phyloP scores from a whole-genome alignment of 257 asterid species.

The Haberlea rhodopensis region DNA sequence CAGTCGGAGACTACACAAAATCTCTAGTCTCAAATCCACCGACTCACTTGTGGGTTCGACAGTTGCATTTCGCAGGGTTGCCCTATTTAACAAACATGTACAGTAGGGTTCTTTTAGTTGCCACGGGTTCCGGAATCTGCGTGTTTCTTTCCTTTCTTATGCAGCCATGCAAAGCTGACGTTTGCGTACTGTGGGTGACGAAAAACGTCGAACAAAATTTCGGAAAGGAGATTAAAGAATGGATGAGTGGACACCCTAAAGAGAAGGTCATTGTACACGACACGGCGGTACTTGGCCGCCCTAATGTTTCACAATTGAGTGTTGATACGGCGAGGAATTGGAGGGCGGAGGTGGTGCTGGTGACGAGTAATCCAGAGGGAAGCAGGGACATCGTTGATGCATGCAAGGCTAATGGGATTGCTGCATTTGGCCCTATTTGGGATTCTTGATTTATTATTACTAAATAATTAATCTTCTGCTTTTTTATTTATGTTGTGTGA shows the following conservation, averaged over 20 bases:
- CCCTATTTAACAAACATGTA: slow-evolving; percentile 72
- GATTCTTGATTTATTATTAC: slow-evolving; percentile 37
- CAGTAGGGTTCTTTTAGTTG: slow-evolving; percentile 51
- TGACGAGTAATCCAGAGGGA: slow-evolving; percentile 73
- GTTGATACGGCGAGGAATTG: slow-evolving; percentile 48
- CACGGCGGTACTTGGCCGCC: slow-evolving; percentile 61
- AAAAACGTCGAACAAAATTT: slow-evolving; percentile 63
- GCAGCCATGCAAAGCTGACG: slow-evolving; percentile 56
- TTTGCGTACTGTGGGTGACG: slow-evolving; percentile 67
- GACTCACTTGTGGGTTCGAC: slow-evolving; percentile 60
- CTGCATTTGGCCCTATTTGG: slow-evolving; percentile 77
- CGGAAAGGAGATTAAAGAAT: slow-evolving; percentile 52
- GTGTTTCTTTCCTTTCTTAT: slow-evolving; percentile 65
- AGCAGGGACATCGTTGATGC: slow-evolving; percentile 62
- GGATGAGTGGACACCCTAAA: slow-evolving; percentile 51
- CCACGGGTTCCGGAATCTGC: slow-evolving; percentile 73
- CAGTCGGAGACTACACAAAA: slow-evolving; percentile 71
- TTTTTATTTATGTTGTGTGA: not conserved
- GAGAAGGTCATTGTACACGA: slow-evolving; percentile 61
- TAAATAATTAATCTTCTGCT: not conserved
- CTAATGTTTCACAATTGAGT: slow-evolving; percentile 57
- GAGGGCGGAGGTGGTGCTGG: slow-evolving; percentile 65
- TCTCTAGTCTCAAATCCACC: slow-evolving; percentile 51
- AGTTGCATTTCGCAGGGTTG: slow-evolving; percentile 65
- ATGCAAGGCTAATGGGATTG: slow-evolving; percentile 54